Base-by-base conservation (phyloP, 306 rosid genomes). In the Vigna radiata region DNA sequence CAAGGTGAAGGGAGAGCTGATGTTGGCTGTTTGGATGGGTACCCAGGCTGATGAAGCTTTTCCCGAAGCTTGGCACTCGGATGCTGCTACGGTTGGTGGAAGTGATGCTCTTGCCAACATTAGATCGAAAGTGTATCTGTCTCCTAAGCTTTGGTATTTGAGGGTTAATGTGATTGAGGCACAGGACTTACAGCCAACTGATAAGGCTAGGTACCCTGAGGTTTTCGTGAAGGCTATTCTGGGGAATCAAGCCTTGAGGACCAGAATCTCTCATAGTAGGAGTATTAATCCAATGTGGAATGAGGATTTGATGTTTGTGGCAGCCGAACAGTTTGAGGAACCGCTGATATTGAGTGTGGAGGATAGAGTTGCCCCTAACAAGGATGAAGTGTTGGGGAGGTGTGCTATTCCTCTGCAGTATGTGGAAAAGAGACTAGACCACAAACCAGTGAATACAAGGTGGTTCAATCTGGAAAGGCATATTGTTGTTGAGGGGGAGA, bases 21-120 rank as follows among this genome's bases (percentile, higher is more conserved):
- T 94, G 98, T 83, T 94, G 83, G 98, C 98, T 70, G 98, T 94
- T 49, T 94, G 98, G 98, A 90, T 91, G 97, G 98, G 98, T 47
- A 94, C 97, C 15, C 98, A 94, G 79, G 98, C 98, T 4, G 98
- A 94, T 81, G 98, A 94, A 73, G 98, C 97, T 0, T 94, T 94
- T 81, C 95, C 98, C 1, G 98, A 94, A 77, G 98, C 98, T 4
- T 94, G 98, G 98, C 97, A 94, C 67, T 94, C 98, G 0, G 98
- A 94, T 82, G 94, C 98, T 3, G 97, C 96, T 0, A 79, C 96
- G 0, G 94, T 94, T 46, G 87, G 95, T 15, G 97, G 98, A 44
- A 8, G 88, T 36, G 98, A 94, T 53, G 89, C 94, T 71, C 93
- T 94, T 74, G 84, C 98, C 0, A 94, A 86, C 69, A 94, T 94